Percentiles rank a stretch among this genome's conserved stretches.
These are phyloP conservation scores for Pterula multifida DNA, from an alignment of 1,284 basidiomycete genomes.

Conservation along the genomic window DNA sequence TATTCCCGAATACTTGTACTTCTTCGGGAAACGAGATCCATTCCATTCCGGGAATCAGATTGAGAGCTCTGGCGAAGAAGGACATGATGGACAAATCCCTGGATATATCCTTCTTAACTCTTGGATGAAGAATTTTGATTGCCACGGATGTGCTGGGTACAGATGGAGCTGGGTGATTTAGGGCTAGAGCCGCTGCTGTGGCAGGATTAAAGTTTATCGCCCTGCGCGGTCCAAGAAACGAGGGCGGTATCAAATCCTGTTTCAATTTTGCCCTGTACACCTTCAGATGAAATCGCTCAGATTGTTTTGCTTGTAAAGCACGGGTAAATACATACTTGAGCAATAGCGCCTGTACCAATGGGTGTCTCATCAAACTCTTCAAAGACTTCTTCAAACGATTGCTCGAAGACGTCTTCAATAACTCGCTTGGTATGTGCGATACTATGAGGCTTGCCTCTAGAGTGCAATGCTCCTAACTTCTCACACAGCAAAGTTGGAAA, in stretches of 20 bases:
- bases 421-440: conserved; percentile 74
- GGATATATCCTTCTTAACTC: conserved; percentile 69
- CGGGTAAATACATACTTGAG: conserved; percentile 52
- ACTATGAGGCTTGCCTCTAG: conserved; percentile 78
- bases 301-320: not conserved
- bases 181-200: conserved; percentile 39
- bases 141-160: conserved; percentile 80
- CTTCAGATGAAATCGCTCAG: conserved; percentile 21
- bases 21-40: conserved; percentile 97
- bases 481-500: conserved; percentile 92
- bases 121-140: conserved; percentile 92
- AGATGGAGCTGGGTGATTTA: conserved; percentile 49
- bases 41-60: conserved; percentile 83
- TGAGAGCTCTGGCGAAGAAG: conserved; percentile 78
- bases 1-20: conserved; percentile 87
- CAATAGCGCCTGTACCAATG: conserved; percentile 96
- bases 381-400: conserved; percentile 82
- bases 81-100: conserved; percentile 92
- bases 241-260: conserved; percentile 72
- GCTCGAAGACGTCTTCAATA: conserved; percentile 77
- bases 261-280: conserved; percentile 83
- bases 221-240: conserved; percentile 61
- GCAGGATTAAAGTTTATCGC: conserved; percentile 32
- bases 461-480: conserved; percentile 80
- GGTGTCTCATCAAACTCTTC: conserved; percentile 81